Evolutionary conservation across 208 protist species (phyloP).

Genomic region (Leishmania braziliensis): DNA sequence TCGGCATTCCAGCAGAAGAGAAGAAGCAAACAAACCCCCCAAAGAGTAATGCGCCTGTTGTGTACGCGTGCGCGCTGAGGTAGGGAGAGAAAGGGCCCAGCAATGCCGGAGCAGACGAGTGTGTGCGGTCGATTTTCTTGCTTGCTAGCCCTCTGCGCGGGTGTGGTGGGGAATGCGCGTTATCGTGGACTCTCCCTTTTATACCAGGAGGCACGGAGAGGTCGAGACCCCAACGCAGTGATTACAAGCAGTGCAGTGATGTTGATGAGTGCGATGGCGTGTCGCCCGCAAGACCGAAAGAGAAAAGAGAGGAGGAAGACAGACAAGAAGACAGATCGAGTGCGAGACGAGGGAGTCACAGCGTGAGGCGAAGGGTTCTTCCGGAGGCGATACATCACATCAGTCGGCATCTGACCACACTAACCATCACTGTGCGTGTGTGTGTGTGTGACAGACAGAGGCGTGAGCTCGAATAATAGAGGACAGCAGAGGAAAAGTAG

Average conservation of each 20-base stretch:
- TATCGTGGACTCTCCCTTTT: background rate
- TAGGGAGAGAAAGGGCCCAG: too few relatives aligned
- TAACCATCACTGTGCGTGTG: background rate
- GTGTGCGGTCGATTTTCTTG: too few relatives aligned
- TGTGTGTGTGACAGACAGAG: background rate
- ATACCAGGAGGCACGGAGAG: background rate
- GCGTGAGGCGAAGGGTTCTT: slow-evolving; percentile 1
- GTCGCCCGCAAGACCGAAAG: background rate
- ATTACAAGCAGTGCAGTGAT: background rate
- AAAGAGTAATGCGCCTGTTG: too few relatives aligned
- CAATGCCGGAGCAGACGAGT: too few relatives aligned
- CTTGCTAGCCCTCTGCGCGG: background rate
- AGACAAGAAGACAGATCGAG: slow-evolving; percentile 1
- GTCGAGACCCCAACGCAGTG: background rate
- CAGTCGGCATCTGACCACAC: background rate
- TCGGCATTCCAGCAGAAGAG: background rate
- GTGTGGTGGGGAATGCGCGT: background rate
- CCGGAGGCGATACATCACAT: background rate
- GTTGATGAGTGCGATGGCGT: background rate
- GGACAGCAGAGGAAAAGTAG: background rate
- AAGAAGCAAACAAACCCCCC: too few relatives aligned
- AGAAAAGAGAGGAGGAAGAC: background rate
- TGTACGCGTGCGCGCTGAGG: too few relatives aligned
- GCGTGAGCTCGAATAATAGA: background rate
- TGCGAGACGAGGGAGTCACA: background rate